Evolutionary conservation across 179 eudicot genomes (phyloP).

Genomic region (Dionaea muscipula): DNA sequence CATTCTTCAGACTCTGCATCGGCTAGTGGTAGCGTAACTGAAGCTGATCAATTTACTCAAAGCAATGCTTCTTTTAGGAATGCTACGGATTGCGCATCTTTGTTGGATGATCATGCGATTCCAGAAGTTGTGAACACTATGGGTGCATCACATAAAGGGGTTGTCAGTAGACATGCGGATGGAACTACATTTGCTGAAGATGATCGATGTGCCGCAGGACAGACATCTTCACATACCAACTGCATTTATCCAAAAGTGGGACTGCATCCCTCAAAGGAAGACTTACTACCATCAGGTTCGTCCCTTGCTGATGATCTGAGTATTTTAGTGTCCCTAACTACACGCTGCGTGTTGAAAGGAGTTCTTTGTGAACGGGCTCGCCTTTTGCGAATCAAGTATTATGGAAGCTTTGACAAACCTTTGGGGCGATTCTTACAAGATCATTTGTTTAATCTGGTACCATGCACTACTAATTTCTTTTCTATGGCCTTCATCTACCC

Average conservation of each 20-base stretch:
- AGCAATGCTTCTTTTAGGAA: conserved; percentile 9
- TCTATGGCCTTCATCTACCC: background rate
- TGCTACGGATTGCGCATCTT: conserved; percentile 8
- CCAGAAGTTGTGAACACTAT: conserved; percentile 11
- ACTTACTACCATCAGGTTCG: conserved; percentile 11
- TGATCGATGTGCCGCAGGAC: conserved; percentile 1
- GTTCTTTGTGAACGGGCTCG: conserved; percentile 38
- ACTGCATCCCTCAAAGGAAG: conserved; percentile 20
- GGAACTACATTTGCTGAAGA: conserved; percentile 12
- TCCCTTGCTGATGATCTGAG: conserved; percentile 32
- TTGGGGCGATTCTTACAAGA: conserved; percentile 37
- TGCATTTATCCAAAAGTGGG: conserved; percentile 15
- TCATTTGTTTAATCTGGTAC: conserved; percentile 34
- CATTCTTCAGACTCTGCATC: conserved; percentile 11
- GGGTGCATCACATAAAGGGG: conserved; percentile 5
- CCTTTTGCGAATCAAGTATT: conserved; percentile 38
- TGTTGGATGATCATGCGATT: conserved; percentile 7
- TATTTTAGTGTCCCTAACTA: conserved; percentile 35
- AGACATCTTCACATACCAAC: conserved; percentile 14
- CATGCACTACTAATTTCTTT: background rate
- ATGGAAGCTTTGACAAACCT: conserved; percentile 43
- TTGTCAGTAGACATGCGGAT: conserved; percentile 5
- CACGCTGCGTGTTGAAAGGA: conserved; percentile 47
- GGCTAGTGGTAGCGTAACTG: conserved; percentile 9
- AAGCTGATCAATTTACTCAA: conserved; percentile 11